Conservation (phyloP, 768 basidiomycete genomes). For the Kwoniella bestiolae region DNA sequence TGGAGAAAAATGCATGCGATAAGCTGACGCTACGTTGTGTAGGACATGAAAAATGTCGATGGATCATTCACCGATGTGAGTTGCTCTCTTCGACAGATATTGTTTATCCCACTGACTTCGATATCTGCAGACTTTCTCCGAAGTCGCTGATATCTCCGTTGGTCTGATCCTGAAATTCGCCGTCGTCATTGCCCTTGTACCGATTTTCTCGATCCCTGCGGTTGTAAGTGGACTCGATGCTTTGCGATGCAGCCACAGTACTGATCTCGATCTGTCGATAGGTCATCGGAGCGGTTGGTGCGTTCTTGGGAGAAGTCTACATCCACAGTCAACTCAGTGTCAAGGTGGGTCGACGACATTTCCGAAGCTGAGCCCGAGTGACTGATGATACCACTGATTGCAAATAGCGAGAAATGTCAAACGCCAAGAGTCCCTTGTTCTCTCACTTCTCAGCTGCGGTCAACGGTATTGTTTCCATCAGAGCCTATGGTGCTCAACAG, state of each 20-base stretch:
- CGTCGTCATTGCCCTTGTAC: slow-evolving; percentile 50
- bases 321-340: slow-evolving; percentile 65
- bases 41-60: slow-evolving; percentile 54
- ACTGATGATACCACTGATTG: neutral
- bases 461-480: slow-evolving; percentile 64
- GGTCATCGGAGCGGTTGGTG: slow-evolving; percentile 59
- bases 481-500: slow-evolving; percentile 69
- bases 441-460: slow-evolving; percentile 67
- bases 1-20: no score
- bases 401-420: slow-evolving; percentile 64
- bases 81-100: neutral
- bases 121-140: slow-evolving; percentile 34
- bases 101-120: neutral
- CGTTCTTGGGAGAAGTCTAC: slow-evolving; percentile 62
- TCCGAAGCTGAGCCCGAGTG: neutral
- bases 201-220: slow-evolving; percentile 49
- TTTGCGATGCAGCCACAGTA: neutral
- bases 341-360: slow-evolving; percentile 54
- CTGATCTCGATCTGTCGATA: neutral
- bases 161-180: slow-evolving; percentile 48
- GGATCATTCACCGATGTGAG: slow-evolving; percentile 46
- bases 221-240: slow-evolving; percentile 23
- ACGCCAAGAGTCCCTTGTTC: slow-evolving; percentile 62
- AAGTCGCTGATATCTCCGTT: slow-evolving; percentile 44
- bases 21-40: neutral